These are phyloP conservation scores for Pythium phragmitis DNA, from an alignment of 352 stramenopile species.

Conservation along the genomic window DNA sequence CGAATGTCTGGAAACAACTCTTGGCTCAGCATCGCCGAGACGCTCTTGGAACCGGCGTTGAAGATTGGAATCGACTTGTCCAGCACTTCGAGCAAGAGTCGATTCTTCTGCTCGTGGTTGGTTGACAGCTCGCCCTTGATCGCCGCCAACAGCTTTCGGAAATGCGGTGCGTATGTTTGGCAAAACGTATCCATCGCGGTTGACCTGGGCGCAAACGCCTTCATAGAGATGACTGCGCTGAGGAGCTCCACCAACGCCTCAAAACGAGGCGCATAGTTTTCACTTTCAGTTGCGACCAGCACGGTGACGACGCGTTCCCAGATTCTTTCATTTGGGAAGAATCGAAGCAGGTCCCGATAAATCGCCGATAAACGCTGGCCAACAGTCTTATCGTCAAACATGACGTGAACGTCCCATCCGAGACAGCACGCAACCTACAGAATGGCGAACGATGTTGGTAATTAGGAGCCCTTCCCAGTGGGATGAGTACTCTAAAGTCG, in stretches of 20 bases:
- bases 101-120: constrained; percentile 34
- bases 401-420: constrained; percentile 45
- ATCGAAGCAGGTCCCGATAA: constrained; percentile 44
- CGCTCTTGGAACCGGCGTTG: constrained; percentile 31
- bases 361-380: constrained; percentile 35
- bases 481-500: background rate
- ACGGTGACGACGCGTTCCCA: constrained; percentile 40
- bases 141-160: constrained; percentile 41
- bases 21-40: constrained; percentile 30
- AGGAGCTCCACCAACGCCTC: constrained; percentile 40
- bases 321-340: constrained; percentile 38
- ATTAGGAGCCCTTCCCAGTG: background rate
- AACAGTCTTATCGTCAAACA: constrained; percentile 37
- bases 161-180: constrained; percentile 37
- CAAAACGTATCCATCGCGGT: constrained; percentile 50
- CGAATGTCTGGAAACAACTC: constrained; percentile 45
- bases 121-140: constrained; percentile 20
- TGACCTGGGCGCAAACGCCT: constrained; percentile 35
- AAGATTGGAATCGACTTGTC: constrained; percentile 45
- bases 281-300: constrained; percentile 20
- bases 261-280: constrained; percentile 28
- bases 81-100: constrained; percentile 46
- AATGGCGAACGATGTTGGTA: background rate
- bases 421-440: constrained; percentile 36
- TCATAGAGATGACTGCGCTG: constrained; percentile 34